Base-by-base conservation (phyloP, 176 grass and related monocot genomes). In the Oryza glumipatula region DNA sequence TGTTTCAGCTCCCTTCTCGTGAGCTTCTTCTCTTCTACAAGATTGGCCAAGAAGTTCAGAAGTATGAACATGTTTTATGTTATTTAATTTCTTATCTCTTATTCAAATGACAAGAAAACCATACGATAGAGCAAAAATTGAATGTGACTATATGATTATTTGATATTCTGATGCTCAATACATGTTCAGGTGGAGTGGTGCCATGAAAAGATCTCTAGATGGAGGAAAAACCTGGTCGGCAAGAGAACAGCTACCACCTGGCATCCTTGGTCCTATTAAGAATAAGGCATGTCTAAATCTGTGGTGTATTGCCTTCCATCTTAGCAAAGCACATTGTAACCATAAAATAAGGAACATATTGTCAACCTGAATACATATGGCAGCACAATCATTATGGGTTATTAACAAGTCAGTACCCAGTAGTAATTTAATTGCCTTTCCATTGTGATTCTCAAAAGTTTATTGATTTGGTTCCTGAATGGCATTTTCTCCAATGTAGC, bases 11-110 rank as follows among this genome's bases (percentile, higher is more conserved):
- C 21, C 93, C 96, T 44, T 94, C 93, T 11, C 76, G 44, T n/a
- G 96, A 98, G 88, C 79, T 95, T 39, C 89, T 98, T 72, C 91
- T 98, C 36, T 98, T 98, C 69, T 98, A 98, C 83, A 98, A 98
- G 85, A 94, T 95, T 75, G 96, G 89, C 64, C 93, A 95, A 76
- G 96, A 98, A 74, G 89, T 94, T 36, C 91, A 98, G 76, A 98
- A 95, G 92, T 94, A 79, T 83, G 76, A 86, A 26, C 60, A 72
- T 82, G 19, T 14, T 79, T 83, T 79, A 9, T 60, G 6, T 86
- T 60, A 10, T 14, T 76, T 80, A 26, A 0, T 30, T 2, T 64
- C 6, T 14, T 67, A 67, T 78, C 3, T 56, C 79, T 65, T 7
- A 65, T 45, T 76, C 4, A 60, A 75, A 43, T 82, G 39, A 64